Conservation (phyloP, 129 eudicot genomes). For the Flaveria robusta region DNA sequence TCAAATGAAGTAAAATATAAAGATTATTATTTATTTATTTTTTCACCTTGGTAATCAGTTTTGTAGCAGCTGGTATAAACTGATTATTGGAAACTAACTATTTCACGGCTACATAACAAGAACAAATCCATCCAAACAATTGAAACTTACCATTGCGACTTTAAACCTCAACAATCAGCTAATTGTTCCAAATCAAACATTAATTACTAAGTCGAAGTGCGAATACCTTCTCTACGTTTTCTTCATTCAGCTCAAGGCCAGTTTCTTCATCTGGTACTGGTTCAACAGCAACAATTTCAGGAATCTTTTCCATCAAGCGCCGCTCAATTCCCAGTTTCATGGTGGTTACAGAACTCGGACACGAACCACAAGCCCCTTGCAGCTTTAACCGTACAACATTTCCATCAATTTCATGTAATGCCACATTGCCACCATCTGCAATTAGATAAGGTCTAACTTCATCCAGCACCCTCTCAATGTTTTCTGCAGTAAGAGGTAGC, state of each 20-base stretch:
- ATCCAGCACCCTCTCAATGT: conserved; percentile 82
- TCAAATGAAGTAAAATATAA: neutral
- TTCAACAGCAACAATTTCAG: conserved; percentile 87
- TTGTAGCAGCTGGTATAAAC: neutral
- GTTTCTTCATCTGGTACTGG: conserved; percentile 81
- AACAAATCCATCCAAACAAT: neutral
- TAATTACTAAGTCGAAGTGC: neutral
- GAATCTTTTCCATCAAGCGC: conserved; percentile 92
- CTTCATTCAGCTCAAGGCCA: conserved; percentile 90
- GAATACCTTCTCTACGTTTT: conserved; percentile 86
- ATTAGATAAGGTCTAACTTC: conserved; percentile 92
- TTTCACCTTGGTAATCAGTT: neutral
- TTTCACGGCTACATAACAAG: neutral
- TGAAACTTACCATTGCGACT: neutral
- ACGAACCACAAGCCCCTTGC: conserved; percentile 99
- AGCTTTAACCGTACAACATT: conserved; percentile 77
- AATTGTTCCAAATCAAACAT: neutral
- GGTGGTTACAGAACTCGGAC: conserved; percentile 85
- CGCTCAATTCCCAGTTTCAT: conserved; percentile 97
- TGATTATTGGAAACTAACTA: neutral
- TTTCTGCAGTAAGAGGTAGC: conserved; percentile 88
- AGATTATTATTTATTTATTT: neutral
- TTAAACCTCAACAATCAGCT: neutral
- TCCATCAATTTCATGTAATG: conserved; percentile 92
- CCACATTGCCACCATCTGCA: conserved; percentile 95